phyloP scores from a whole-genome alignment of 1,284 basidiomycete species.

The Laetiporus sulphureus region DNA sequence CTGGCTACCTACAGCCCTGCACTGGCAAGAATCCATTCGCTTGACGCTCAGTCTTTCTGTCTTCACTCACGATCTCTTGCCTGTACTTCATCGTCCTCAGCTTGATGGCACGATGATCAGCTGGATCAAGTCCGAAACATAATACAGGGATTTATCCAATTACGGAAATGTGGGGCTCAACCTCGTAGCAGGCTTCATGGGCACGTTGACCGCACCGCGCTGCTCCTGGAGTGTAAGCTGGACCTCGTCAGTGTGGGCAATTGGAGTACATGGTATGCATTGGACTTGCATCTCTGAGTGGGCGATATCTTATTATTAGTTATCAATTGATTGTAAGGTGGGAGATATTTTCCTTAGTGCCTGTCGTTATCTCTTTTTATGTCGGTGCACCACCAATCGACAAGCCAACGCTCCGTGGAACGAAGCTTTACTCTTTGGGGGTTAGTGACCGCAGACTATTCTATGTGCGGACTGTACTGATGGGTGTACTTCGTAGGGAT shows the following conservation, averaged over 20 bases:
- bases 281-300: not conserved
- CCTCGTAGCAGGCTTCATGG: constrained; percentile 37
- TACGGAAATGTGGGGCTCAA: constrained; percentile 47
- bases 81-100: constrained; percentile 39
- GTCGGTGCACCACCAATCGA: constrained; percentile 22
- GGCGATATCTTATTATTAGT: too few species aligned
- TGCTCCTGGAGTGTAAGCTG: constrained; percentile 32
- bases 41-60: constrained; percentile 37
- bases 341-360: constrained; percentile 32
- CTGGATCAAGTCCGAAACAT: constrained; percentile 39
- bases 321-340: too few species aligned
- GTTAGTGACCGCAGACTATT: constrained; percentile 19
- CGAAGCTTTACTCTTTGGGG: constrained; percentile 33
- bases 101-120: constrained; percentile 44
- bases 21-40: constrained; percentile 43
- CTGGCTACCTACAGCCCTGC: too few species aligned
- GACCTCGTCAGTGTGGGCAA: constrained; percentile 40
- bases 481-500: constrained; percentile 36
- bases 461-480: too few species aligned
- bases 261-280: constrained; percentile 37
- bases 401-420: constrained; percentile 23
- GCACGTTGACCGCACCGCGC: constrained; percentile 40
- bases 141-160: constrained; percentile 43
- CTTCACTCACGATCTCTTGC: constrained; percentile 39
- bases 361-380: constrained; percentile 34